These are phyloP conservation scores for Malassezia restricta DNA, from an alignment of 1,284 basidiomycete genomes.

Conservation along the genomic window DNA sequence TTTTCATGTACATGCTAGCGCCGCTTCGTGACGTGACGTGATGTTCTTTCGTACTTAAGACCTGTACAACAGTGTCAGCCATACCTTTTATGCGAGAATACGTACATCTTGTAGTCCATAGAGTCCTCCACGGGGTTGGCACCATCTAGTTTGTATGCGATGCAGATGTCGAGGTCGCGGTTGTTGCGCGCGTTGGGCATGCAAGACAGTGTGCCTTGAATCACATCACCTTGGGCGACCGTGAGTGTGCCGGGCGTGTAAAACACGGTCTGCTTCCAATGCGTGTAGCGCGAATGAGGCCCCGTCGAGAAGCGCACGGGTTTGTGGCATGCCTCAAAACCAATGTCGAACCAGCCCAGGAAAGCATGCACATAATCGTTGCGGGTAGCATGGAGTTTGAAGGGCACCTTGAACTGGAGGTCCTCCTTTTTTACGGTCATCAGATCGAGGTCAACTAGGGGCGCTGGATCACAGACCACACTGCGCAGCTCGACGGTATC, in stretches of 20 bases:
- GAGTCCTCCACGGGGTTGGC: constrained; percentile 18
- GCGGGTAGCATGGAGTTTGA: constrained; percentile 69
- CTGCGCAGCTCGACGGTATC: constrained; percentile 63
- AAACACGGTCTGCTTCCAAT: constrained; percentile 47
- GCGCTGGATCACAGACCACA: constrained; percentile 44
- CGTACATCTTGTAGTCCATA: constrained; percentile 45
- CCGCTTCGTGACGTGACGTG: too few relatives aligned
- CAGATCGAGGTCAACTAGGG: constrained; percentile 59
- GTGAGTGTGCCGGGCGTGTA: constrained; percentile 42
- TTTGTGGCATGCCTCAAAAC: constrained; percentile 92
- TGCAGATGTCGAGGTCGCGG: constrained; percentile 41
- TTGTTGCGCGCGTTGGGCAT: constrained; percentile 40
- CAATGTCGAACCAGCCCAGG: constrained; percentile 97
- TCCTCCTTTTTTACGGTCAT: constrained; percentile 89
- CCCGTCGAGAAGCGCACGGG: constrained; percentile 57
- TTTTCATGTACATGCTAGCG: too few relatives aligned
- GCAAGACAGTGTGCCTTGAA: constrained; percentile 33
- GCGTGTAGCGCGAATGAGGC: constrained; percentile 44
- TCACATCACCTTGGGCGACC: constrained; percentile 33
- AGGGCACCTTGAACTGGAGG: constrained; percentile 69
- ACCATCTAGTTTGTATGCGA: constrained; percentile 34
- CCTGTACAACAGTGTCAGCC: not conserved
- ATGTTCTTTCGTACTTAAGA: not conserved
- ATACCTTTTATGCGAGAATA: not conserved
- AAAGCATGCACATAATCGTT: constrained; percentile 95